Evolutionary conservation across 805 yeast genomes (phyloP), one percentile per base, ranked within the genome.

Genomic region (Tetrapisispora phaffii): DNA sequence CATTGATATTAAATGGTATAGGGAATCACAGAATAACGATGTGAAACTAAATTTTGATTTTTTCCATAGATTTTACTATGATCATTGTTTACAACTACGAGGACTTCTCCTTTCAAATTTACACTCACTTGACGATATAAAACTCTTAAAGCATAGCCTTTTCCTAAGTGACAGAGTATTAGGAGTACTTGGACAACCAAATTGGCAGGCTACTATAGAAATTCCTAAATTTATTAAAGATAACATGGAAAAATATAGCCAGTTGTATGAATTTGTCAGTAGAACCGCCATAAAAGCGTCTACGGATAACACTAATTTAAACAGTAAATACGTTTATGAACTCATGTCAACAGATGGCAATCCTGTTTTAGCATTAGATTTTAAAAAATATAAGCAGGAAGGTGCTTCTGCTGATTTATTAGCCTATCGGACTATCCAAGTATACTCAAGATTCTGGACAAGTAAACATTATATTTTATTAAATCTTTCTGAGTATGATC

Each of bases 391-490:
- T 35, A 50, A 50, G 23, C 50, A 54, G 6, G 62, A 59, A 8
- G 56, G 56, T n/a, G 34, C 54, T 5, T 73, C 72, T 36, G 58
- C 68, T 0, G 80, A 82, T 41, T 59, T 73, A 6, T 59, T 80
- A 17, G 65, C 75, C 17, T 85, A 75, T 60, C 71, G 79, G 47
- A 50, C 77, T 8, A 73, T 83, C 42, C 85, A 82, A 51, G 71
- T 76, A 6, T 73, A 79, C n/a, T 73, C 82, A 42, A 82, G 80
- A 55, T 69, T 84, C 19, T 82, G 90, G 87, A 77, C 79, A 19
- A 70, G 74, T 32, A 76, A 75, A 44, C 84, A 72, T 56, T 74
- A 77, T 47, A 46, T 79, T 41, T 73, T 84, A 6, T 51, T 76
- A 48, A 95, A 86, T 59, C 76, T 83, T 50, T 82, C 95, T 0